phyloP scores from a whole-genome alignment of 2,329 filamentous ascomycete species.

The Rosellinia necatrix region DNA sequence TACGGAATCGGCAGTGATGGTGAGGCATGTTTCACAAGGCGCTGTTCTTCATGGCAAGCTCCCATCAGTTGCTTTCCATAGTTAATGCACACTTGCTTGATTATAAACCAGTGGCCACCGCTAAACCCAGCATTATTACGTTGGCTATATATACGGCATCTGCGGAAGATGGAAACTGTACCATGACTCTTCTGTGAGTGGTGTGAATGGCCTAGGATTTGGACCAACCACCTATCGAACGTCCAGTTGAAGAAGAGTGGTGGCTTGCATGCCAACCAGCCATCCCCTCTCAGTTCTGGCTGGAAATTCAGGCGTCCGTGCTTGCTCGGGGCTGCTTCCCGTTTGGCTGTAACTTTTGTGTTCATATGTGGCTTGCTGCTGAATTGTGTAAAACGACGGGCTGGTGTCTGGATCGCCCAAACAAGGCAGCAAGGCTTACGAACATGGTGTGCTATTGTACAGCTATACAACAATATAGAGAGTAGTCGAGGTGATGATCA shows the following conservation, averaged over 20 bases:
- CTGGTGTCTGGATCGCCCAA: no score
- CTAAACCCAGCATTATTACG: not conserved
- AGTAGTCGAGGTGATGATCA: not conserved
- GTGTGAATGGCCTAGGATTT: not conserved
- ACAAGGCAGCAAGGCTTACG: no score
- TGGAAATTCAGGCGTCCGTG: slow-evolving; percentile 1
- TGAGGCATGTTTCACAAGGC: slow-evolving; percentile 17
- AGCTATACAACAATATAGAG: slow-evolving; percentile 1
- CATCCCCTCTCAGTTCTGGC: slow-evolving; percentile 7
- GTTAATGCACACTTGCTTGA: not conserved
- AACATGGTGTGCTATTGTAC: not conserved
- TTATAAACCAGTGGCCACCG: not conserved
- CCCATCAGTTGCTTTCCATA: not conserved
- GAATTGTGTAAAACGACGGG: slow-evolving; percentile 7
- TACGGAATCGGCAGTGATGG: slow-evolving; percentile 9
- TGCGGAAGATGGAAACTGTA: not conserved
- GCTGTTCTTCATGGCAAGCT: not conserved
- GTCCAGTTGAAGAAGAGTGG: slow-evolving; percentile 5
- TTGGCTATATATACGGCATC: not conserved
- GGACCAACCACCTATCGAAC: slow-evolving; percentile 2
- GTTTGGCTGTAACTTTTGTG: slow-evolving; percentile 7
- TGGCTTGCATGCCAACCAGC: slow-evolving; percentile 27
- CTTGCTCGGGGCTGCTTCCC: slow-evolving; percentile 3
- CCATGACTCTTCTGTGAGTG: not conserved
- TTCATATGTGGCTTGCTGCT: slow-evolving; percentile 20